phyloP scores from a whole-genome alignment of 2,329 filamentous ascomycete species.

The Tolypocladium cylindrosporum region DNA sequence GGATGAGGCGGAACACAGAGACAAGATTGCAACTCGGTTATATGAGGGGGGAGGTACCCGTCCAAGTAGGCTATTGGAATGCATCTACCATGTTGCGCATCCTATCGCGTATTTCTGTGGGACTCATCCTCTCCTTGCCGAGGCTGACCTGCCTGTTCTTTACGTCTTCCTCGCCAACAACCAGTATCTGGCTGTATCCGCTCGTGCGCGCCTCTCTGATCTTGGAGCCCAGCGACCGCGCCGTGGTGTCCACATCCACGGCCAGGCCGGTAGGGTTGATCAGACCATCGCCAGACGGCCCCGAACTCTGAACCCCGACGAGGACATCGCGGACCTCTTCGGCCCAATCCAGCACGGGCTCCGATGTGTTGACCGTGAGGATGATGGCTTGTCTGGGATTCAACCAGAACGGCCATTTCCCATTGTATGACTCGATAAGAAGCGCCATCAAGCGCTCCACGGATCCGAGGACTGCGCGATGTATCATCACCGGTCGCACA shows the following conservation, averaged over 20 bases:
- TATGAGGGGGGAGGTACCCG: neutral
- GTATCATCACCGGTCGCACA: slow-evolving; percentile 67
- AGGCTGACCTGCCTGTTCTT: slow-evolving; percentile 42
- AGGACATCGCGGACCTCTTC: slow-evolving; percentile 38
- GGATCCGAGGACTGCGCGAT: slow-evolving; percentile 75
- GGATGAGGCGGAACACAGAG: neutral
- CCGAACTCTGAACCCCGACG: slow-evolving; percentile 29
- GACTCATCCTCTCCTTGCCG: slow-evolving; percentile 30
- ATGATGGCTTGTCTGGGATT: slow-evolving; percentile 70
- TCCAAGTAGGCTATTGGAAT: slow-evolving; percentile 29
- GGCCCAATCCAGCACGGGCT: slow-evolving; percentile 40
- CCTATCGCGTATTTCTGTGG: slow-evolving; percentile 32
- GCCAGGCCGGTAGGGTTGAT: slow-evolving; percentile 49
- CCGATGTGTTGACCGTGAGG: slow-evolving; percentile 57
- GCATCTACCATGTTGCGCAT: slow-evolving; percentile 35
- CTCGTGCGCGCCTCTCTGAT: slow-evolving; percentile 60
- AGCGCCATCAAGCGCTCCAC: slow-evolving; percentile 79
- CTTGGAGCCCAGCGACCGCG: slow-evolving; percentile 56
- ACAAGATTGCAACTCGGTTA: neutral
- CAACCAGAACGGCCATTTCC: slow-evolving; percentile 81
- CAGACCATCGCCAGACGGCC: slow-evolving; percentile 25
- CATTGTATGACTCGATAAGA: slow-evolving; percentile 72
- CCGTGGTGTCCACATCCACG: slow-evolving; percentile 60
- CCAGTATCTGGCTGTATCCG: slow-evolving; percentile 64
- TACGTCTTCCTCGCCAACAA: slow-evolving; percentile 59